phyloP scores from a whole-genome alignment of 2,329 filamentous ascomycete genomes.

The Nothophaeocryptopus gaeumannii region DNA sequence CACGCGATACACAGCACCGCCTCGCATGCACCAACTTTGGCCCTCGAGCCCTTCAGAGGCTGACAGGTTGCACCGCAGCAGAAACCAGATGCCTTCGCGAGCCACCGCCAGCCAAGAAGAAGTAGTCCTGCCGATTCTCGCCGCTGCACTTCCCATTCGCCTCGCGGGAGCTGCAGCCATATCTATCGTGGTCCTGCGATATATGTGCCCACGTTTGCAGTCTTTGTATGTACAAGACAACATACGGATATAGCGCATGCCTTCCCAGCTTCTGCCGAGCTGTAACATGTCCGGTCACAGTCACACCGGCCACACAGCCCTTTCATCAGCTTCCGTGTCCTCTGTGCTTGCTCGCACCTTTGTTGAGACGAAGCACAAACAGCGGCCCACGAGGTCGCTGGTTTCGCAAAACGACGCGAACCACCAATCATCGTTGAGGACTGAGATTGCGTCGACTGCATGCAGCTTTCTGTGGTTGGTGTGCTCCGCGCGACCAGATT shows the following conservation, averaged over 20 bases:
- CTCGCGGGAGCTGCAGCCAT: not conserved
- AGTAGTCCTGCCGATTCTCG: not conserved
- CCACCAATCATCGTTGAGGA: no score
- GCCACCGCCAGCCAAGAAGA: conserved; percentile 1
- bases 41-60: no score
- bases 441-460: not conserved
- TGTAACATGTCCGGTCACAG: not conserved
- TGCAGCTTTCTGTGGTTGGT: not conserved
- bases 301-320: not conserved
- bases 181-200: not conserved
- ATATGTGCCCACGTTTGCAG: not conserved
- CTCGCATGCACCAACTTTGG: not conserved
- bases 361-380: no score
- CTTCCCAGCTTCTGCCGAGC: not conserved
- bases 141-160: not conserved
- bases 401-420: no score
- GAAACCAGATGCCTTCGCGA: not conserved
- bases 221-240: no score
- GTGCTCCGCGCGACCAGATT: conserved; percentile 2
- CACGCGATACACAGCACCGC: not conserved
- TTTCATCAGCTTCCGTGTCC: not conserved
- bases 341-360: not conserved
- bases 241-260: no score
- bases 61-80: not conserved
- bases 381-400: no score